Conservation (phyloP, 192 early-diverging fungal species). For the Linnemannia hyalina region DNA sequence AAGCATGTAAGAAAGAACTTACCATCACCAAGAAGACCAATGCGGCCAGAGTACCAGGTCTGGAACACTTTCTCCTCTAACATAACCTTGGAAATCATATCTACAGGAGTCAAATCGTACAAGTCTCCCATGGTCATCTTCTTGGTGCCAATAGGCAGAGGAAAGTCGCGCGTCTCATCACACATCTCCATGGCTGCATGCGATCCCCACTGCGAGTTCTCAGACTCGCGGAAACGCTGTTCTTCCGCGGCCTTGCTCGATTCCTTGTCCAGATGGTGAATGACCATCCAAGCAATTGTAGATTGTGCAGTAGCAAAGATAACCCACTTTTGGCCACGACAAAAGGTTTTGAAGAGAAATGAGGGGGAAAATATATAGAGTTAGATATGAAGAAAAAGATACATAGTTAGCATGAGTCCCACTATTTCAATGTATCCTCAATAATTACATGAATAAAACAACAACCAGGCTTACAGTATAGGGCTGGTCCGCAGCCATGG, state of each 20-base stretch:
- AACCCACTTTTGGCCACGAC: background rate
- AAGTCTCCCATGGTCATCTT: slow-evolving; percentile 7
- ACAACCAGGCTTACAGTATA: background rate
- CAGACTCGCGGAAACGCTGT: background rate
- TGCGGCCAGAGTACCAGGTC: slow-evolving; percentile 3
- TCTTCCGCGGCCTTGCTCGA: background rate
- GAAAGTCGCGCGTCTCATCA: slow-evolving; percentile 14
- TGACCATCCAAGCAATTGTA: background rate
- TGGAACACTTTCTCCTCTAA: slow-evolving; percentile 12
- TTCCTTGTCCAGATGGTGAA: slow-evolving; percentile 11
- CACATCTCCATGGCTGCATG: slow-evolving; percentile 6
- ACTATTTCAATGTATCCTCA: background rate
- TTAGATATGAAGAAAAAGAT: no score
- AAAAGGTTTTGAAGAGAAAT: no score
- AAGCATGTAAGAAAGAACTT: background rate
- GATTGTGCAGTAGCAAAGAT: background rate
- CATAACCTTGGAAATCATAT: slow-evolving; percentile 17
- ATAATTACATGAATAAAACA: background rate
- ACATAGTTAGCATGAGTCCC: no score
- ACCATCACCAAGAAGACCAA: slow-evolving; percentile 8
- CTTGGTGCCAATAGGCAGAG: background rate
- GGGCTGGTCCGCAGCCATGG: slow-evolving; percentile 5
- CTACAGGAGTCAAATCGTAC: background rate
- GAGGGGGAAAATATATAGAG: no score
- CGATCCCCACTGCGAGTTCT: slow-evolving; percentile 16